phyloP scores from a whole-genome alignment of 176 grass and related monocot species.

The Rhynchospora tenuis region DNA sequence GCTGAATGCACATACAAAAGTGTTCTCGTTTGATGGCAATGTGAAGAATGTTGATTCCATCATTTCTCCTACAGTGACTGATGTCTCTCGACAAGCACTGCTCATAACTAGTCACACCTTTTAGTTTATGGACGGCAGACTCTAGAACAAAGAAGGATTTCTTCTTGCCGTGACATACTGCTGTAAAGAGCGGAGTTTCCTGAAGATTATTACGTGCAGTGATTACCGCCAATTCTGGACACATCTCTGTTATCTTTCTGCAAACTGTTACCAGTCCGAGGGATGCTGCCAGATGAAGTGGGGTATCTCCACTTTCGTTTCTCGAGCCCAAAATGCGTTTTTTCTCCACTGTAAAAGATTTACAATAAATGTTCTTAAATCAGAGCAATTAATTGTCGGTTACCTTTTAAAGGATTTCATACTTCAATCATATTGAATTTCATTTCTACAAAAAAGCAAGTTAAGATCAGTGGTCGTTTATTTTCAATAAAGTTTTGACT shows the following conservation, averaged over 20 bases:
- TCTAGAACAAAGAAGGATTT: not conserved
- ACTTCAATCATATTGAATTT: not conserved
- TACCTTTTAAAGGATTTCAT: not conserved
- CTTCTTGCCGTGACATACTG: not conserved
- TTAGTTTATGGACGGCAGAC: not conserved
- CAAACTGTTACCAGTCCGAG: not conserved
- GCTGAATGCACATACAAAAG: not conserved
- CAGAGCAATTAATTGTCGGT: not conserved
- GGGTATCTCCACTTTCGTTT: not conserved
- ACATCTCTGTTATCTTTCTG: not conserved
- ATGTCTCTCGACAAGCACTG: not conserved
- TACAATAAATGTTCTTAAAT: not conserved
- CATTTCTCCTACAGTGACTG: not conserved
- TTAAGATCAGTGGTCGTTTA: not conserved
- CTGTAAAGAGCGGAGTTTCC: not conserved
- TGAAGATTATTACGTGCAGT: not conserved
- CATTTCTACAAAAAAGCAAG: not conserved
- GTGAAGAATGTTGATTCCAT: slow-evolving; percentile 3
- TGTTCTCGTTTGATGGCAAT: slow-evolving; percentile 5
- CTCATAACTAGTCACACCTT: not conserved
- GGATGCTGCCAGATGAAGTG: not conserved
- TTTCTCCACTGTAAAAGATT: not conserved
- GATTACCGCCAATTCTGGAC: not conserved
- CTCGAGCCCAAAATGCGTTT: not conserved
- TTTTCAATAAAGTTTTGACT: not conserved